Evolutionary conservation across 2,329 filamentous ascomycete species (phyloP).

Genomic region (Periglandula ipomoeae): DNA sequence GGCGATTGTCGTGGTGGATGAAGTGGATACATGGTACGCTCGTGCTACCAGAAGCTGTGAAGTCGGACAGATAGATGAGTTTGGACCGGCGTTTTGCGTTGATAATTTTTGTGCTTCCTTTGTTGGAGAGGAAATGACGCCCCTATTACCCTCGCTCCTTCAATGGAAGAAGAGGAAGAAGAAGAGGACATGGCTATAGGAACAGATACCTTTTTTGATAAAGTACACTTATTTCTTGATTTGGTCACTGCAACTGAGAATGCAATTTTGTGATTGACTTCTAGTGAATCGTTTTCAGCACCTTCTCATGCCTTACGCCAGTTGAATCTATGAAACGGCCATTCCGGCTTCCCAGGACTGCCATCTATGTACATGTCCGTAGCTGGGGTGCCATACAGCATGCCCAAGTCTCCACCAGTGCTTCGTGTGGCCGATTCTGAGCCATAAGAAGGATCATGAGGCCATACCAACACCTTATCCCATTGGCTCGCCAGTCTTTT

Average conservation of each 20-base stretch:
- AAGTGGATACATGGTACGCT: neutral
- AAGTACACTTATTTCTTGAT: neutral
- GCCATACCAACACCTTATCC: too few relatives aligned
- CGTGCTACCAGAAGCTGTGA: neutral
- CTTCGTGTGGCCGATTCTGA: too few relatives aligned
- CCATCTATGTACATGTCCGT: too few relatives aligned
- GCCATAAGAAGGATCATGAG: too few relatives aligned
- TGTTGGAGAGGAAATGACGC: constrained; percentile 14
- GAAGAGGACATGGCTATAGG: constrained; percentile 24
- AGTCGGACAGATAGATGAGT: neutral
- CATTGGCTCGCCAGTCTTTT: too few relatives aligned
- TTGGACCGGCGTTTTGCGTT: constrained; percentile 9
- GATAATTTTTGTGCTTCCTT: constrained; percentile 18
- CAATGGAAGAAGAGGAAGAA: constrained; percentile 15
- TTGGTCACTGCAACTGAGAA: neutral
- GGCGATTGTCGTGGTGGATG: neutral
- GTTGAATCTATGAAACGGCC: too few relatives aligned
- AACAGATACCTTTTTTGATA: constrained; percentile 25
- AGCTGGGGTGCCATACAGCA: too few relatives aligned
- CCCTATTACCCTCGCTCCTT: constrained; percentile 20
- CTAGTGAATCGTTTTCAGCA: too few relatives aligned
- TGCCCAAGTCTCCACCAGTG: too few relatives aligned
- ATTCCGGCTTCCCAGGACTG: too few relatives aligned
- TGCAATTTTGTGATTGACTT: neutral
- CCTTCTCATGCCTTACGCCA: too few relatives aligned